phyloP scores from a whole-genome alignment of 192 early-diverging fungal genomes.

The Linnemannia schmuckeri region DNA sequence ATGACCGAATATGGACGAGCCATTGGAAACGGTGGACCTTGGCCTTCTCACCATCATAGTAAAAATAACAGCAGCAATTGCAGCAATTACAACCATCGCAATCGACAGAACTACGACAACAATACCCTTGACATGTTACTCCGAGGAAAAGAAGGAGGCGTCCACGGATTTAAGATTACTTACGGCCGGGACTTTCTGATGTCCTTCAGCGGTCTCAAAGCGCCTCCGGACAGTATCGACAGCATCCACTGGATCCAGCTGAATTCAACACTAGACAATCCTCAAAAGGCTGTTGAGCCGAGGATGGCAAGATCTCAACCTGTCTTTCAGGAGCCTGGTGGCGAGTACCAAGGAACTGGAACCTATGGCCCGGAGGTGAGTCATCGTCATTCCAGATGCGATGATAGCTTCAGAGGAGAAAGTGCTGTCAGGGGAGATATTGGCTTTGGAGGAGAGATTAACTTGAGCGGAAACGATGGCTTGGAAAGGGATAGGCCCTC shows the following conservation, averaged over 20 bases:
- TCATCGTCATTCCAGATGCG: too few relatives aligned
- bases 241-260: not conserved
- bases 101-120: not conserved
- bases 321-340: not conserved
- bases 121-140: not conserved
- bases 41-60: not conserved
- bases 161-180: not conserved
- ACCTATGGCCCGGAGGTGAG: too few relatives aligned
- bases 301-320: not conserved
- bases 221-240: not conserved
- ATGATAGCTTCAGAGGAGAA: too few relatives aligned
- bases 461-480: too few relatives aligned
- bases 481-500: too few relatives aligned
- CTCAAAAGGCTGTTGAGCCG: not conserved
- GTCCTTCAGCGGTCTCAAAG: not conserved
- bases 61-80: not conserved
- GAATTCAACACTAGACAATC: not conserved
- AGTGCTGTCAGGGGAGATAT: too few relatives aligned
- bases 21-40: not conserved
- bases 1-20: not conserved
- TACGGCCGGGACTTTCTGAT: conserved; percentile 27
- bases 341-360: too few relatives aligned
- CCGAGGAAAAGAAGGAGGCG: not conserved
- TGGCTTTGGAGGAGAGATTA: too few relatives aligned
- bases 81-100: not conserved